phyloP scores from a whole-genome alignment of 1,284 basidiomycete genomes.

The Cystobasidium slooffiae region DNA sequence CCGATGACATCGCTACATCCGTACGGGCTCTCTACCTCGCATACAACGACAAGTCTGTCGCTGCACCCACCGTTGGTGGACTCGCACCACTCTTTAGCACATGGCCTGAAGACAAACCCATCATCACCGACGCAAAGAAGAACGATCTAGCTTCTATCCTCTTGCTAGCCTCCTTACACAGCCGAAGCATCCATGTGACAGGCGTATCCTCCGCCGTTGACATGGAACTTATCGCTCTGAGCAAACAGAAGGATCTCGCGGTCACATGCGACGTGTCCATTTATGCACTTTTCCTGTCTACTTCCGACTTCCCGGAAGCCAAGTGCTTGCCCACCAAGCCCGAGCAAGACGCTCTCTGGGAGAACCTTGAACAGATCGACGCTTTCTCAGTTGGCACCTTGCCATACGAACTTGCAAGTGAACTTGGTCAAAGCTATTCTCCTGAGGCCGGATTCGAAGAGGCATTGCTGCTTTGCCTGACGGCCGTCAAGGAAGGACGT shows the following conservation, averaged over 20 bases:
- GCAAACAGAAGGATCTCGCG: slow-evolving; percentile 90
- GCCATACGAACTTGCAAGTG: slow-evolving; percentile 76
- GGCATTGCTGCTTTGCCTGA: slow-evolving; percentile 82
- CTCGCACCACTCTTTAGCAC: slow-evolving; percentile 86
- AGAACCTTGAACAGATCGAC: slow-evolving; percentile 82
- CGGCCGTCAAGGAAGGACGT: slow-evolving; percentile 78
- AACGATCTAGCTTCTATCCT: slow-evolving; percentile 92
- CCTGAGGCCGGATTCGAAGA: slow-evolving; percentile 84
- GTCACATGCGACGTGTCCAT: slow-evolving; percentile 96
- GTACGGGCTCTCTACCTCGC: slow-evolving; percentile 86
- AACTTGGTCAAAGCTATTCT: slow-evolving; percentile 69
- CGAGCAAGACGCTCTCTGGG: slow-evolving; percentile 87
- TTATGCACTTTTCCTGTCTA: slow-evolving; percentile 88
- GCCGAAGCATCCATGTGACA: slow-evolving; percentile 89
- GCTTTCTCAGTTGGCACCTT: slow-evolving; percentile 86
- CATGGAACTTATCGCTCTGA: slow-evolving; percentile 85
- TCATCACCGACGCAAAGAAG: slow-evolving; percentile 90
- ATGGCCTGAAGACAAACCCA: slow-evolving; percentile 90
- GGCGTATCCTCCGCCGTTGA: slow-evolving; percentile 88
- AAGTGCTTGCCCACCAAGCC: slow-evolving; percentile 72
- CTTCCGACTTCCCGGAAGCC: slow-evolving; percentile 71
- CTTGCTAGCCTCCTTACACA: slow-evolving; percentile 88
- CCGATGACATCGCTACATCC: slow-evolving; percentile 71
- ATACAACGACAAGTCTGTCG: slow-evolving; percentile 66
- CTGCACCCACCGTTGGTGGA: slow-evolving; percentile 62